These are phyloP conservation scores for Botryotinia convoluta DNA, from an alignment of 2,329 filamentous ascomycete species.

Conservation along the genomic window DNA sequence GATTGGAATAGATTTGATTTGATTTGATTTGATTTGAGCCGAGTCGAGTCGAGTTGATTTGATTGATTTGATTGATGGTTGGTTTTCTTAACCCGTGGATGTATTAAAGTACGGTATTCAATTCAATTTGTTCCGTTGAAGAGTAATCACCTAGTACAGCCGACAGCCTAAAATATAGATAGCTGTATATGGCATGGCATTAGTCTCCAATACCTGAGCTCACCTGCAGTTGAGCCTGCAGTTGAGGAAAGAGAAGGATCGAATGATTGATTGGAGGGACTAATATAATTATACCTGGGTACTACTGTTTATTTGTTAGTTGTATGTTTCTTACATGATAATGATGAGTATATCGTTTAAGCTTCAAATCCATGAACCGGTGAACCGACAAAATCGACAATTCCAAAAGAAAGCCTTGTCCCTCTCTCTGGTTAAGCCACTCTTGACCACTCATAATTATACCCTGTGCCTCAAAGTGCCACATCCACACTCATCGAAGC, in stretches of 20 bases:
- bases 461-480: conserved; percentile 10
- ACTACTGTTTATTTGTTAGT: fast-evolving
- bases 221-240: neutral
- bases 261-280: neutral
- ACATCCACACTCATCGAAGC: neutral
- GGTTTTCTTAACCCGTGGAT: neutral
- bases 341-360: neutral
- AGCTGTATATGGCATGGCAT: neutral
- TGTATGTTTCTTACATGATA: neutral
- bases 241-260: neutral
- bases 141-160: neutral
- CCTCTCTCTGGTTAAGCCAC: neutral
- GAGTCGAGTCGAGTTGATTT: neutral
- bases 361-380: neutral
- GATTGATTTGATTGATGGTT: neutral
- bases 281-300: neutral
- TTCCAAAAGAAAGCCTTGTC: neutral
- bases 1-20: neutral
- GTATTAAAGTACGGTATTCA: neutral
- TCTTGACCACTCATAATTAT: neutral
- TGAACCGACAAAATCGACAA: neutral
- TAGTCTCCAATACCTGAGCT: neutral
- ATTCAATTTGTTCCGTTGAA: neutral
- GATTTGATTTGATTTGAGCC: neutral
- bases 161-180: neutral